Evolutionary conservation across 2,329 filamentous ascomycete species (phyloP).

Genomic region (Clonostachys byssicola): DNA sequence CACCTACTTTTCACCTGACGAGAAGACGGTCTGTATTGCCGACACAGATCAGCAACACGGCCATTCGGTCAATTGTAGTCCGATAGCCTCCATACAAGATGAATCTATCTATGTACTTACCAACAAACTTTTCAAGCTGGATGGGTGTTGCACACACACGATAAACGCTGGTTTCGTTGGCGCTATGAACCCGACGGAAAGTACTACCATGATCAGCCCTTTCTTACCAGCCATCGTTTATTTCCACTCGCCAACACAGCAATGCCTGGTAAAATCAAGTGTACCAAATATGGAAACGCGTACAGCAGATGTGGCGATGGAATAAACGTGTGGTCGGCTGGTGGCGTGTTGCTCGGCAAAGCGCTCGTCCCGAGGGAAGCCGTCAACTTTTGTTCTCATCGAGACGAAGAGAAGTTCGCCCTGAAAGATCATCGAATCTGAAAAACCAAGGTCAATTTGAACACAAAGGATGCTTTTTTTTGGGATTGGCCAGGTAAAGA

Average conservation of each 20-base stretch:
- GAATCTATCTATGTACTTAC: too few species aligned
- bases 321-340: slow-evolving; percentile 40
- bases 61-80: not conserved
- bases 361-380: slow-evolving; percentile 31
- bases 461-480: too few species aligned
- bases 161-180: slow-evolving; percentile 1
- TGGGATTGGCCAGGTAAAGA: too few species aligned
- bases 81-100: not conserved
- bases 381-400: slow-evolving; percentile 43
- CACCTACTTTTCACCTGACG: slow-evolving; percentile 37
- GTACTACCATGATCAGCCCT: slow-evolving; percentile 18
- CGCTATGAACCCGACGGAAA: slow-evolving; percentile 28
- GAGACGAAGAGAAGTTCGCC: slow-evolving; percentile 34
- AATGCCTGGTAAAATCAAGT: slow-evolving; percentile 41
- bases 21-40: slow-evolving; percentile 37
- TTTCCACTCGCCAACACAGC: slow-evolving; percentile 44
- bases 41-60: slow-evolving; percentile 25
- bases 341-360: slow-evolving; percentile 40
- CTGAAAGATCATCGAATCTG: slow-evolving; percentile 41
- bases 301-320: slow-evolving; percentile 45
- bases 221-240: slow-evolving; percentile 40
- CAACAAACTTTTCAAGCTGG: not conserved
- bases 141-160: slow-evolving; percentile 14
- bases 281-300: slow-evolving; percentile 39
- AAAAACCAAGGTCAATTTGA: slow-evolving; percentile 10